Percentiles rank a stretch among this genome's conserved stretches.
phyloP scores from a whole-genome alignment of 2,329 filamentous ascomycete species.

The Phaeosphaeriaceae sp. region DNA sequence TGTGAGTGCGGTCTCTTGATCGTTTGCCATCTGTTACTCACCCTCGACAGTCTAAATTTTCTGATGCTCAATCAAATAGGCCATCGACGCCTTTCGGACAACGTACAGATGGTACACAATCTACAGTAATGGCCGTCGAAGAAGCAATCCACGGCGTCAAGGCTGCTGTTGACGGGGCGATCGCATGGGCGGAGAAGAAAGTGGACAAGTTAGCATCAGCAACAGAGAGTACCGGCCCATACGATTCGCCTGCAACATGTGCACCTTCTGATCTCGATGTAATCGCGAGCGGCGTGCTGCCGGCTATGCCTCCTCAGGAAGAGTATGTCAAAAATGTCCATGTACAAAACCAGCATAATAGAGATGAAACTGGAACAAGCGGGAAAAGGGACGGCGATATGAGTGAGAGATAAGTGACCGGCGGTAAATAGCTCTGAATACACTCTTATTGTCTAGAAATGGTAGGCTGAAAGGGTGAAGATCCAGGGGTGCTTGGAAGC shows the following conservation, averaged over 20 bases:
- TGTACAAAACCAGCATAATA: not conserved
- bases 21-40: not conserved
- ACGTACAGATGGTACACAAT: slow-evolving; percentile 15
- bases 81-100: slow-evolving; percentile 8
- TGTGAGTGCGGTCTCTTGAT: not conserved
- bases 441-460: no score
- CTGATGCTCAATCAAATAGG: not conserved
- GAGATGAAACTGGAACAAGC: not conserved
- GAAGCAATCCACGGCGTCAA: slow-evolving; percentile 26
- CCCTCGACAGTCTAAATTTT: not conserved
- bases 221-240: slow-evolving; percentile 38
- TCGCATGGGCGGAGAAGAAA: slow-evolving; percentile 38
- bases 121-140: slow-evolving; percentile 23
- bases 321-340: not conserved
- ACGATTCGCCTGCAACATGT: slow-evolving; percentile 39
- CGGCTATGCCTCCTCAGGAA: slow-evolving; percentile 20
- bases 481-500: no score
- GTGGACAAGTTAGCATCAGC: slow-evolving; percentile 25
- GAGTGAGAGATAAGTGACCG: not conserved
- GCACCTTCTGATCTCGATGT: slow-evolving; percentile 42
- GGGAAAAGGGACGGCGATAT: not conserved
- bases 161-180: slow-evolving; percentile 23
- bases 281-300: slow-evolving; percentile 38
- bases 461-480: no score
- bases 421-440: not conserved